Evolutionary conservation across 208 protist genomes (phyloP), one percentile per base, ranked within the genome.

Genomic region (Polymyxa betae): DNA sequence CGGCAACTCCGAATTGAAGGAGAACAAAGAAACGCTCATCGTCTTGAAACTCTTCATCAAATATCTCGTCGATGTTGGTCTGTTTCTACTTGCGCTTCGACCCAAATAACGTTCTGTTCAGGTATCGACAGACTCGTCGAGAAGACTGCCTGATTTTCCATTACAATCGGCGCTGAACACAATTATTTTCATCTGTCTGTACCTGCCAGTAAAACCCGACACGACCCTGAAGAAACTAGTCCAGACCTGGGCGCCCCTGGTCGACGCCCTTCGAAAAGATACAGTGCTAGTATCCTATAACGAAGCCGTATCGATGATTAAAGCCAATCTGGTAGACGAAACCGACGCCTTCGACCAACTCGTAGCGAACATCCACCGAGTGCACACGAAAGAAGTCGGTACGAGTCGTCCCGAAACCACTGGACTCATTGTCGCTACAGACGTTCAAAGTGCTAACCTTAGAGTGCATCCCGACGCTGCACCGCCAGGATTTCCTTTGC

Each of bases 41-140:
- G 35, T 82, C n/a, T 16, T 82, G 72, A 5, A n/a, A 35, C 72
- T 40, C 16, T 82, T 82, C 72, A 82, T 82, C 72, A 82, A 82
- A 43, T 45, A 12, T 5, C 35, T 82, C 40, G n/a, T 35, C 5
- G 72, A 82, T 5, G 72, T 66, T 45, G 24, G 72, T 35, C 40
- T 5, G n/a, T 43, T 12, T 5, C 5, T 38, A 82, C n/a, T 24
- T 35, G 72, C 72, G n/a, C 5, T 5, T 43, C n/a, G 72, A 43
- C 35, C 72, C 35, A n/a, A 43, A 43, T 35, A 5, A n/a, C 16
- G 16, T 35, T n/a, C 5, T 82, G 72, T 5, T 5, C 72, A 82
- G 72, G 35, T 82, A 12, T 45, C 35, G 35, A 82, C 72, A 5
- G 72, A 82, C 35, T 5, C 10, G 16, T 35, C 35, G n/a, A 82